Conservation (phyloP, 2,329 filamentous ascomycete genomes). For the Fusarium oxysporum region DNA sequence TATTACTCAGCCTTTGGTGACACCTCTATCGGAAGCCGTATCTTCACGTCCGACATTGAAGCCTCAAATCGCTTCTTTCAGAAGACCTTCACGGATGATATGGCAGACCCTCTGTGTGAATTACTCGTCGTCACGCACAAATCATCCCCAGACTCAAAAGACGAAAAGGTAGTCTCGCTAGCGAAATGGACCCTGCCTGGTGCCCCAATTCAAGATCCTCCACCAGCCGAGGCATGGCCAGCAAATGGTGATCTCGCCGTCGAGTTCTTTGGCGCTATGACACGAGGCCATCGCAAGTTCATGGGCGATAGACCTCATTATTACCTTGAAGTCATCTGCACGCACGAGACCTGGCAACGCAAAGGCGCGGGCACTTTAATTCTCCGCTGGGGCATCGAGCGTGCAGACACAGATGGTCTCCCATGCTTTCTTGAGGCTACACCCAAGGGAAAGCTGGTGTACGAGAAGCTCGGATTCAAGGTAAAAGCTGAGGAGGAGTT, state of each 20-base stretch:
- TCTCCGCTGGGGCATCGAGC: constrained; percentile 60
- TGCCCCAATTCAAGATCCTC: constrained; percentile 37
- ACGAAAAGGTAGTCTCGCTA: constrained; percentile 55
- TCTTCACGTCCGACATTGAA: constrained; percentile 50
- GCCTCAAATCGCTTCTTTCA: constrained; percentile 52
- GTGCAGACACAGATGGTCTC: constrained; percentile 56
- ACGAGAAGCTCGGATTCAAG: constrained; percentile 61
- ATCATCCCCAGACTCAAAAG: constrained; percentile 37
- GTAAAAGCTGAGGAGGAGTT: constrained; percentile 52
- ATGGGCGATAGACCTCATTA: constrained; percentile 59
- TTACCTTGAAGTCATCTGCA: constrained; percentile 62
- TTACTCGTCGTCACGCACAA: constrained; percentile 54
- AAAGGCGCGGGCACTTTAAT: constrained; percentile 58
- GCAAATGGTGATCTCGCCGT: constrained; percentile 54
- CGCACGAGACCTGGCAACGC: constrained; percentile 57
- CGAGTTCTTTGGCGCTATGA: constrained; percentile 55
- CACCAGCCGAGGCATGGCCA: constrained; percentile 53
- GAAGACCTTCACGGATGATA: constrained; percentile 50
- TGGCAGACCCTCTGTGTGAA: constrained; percentile 53
- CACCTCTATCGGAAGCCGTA: constrained; percentile 52
- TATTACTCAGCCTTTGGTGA: constrained; percentile 59
- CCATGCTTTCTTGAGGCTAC: constrained; percentile 65
- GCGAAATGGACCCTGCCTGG: constrained; percentile 60
- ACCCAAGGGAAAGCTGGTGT: constrained; percentile 58
- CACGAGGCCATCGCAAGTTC: constrained; percentile 49